phyloP scores from a whole-genome alignment of 108 stramenopile species.

The Pinguiococcus pyrenoidosus region DNA sequence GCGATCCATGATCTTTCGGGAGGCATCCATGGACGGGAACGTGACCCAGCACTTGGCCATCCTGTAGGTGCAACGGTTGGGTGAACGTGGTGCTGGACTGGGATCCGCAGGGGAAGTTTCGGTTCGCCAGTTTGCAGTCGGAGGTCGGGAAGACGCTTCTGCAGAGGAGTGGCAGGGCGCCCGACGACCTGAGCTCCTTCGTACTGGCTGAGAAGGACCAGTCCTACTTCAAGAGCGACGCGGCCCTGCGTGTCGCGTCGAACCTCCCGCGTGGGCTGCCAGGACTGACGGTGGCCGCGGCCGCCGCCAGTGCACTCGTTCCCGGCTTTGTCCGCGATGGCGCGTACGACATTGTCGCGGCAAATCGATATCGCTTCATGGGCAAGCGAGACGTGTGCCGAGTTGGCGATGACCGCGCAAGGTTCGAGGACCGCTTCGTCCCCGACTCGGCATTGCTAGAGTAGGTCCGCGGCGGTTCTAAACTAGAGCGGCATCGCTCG shows the following conservation, averaged over 20 bases:
- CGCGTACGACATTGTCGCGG: conserved; percentile 16
- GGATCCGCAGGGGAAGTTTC: background rate
- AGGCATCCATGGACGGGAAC: too few species aligned
- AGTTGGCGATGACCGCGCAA: conserved; percentile 15
- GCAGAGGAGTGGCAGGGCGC: background rate
- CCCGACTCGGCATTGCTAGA: background rate
- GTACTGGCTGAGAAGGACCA: background rate
- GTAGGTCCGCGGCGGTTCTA: background rate
- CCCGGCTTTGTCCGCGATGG: conserved; percentile 10
- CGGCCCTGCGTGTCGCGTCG: background rate
- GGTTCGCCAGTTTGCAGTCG: background rate
- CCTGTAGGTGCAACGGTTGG: background rate
- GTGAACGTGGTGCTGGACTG: background rate
- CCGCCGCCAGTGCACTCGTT: too few species aligned
- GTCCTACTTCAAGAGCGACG: background rate
- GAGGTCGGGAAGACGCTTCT: background rate
- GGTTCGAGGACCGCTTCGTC: conserved; percentile 18
- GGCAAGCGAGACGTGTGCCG: conserved; percentile 18
- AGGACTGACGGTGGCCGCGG: too few species aligned
- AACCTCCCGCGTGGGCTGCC: too few species aligned
- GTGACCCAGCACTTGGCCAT: too few species aligned
- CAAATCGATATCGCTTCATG: conserved; percentile 19
- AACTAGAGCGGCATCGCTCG: too few species aligned
- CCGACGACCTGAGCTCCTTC: background rate
- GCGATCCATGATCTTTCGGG: too few species aligned